Conservation (phyloP, 2,329 filamentous ascomycete species). For the Knoxdaviesia proteae region DNA sequence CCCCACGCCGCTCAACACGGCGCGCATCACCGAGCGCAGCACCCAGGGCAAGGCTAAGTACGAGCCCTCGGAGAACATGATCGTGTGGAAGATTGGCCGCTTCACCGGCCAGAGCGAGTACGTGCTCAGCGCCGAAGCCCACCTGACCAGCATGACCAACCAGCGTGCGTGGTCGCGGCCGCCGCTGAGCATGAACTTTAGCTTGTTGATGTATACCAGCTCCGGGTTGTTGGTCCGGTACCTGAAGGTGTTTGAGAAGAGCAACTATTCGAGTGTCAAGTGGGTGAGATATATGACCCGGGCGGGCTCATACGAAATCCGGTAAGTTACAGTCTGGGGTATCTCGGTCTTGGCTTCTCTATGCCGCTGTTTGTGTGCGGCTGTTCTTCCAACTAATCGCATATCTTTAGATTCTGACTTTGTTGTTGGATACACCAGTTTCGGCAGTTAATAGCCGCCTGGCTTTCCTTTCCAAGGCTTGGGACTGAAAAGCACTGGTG, state of each 20-base stretch:
- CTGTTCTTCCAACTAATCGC: too few species aligned
- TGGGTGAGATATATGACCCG: constrained; percentile 99
- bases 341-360: too few species aligned
- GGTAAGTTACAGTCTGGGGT: constrained; percentile 24
- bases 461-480: too few species aligned
- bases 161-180: constrained; percentile 94
- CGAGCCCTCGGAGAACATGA: constrained; percentile 92
- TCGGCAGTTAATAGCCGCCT: too few species aligned
- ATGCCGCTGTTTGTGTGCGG: too few species aligned
- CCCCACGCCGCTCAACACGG: constrained; percentile 90
- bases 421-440: too few species aligned
- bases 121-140: constrained; percentile 82
- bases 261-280: constrained; percentile 94
- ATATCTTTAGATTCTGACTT: too few species aligned
- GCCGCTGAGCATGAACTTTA: constrained; percentile 79
- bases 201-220: constrained; percentile 93
- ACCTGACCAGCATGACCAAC: constrained; percentile 89
- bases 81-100: constrained; percentile 97
- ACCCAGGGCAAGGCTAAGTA: constrained; percentile 97
- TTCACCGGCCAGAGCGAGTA: constrained; percentile 97
- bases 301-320: constrained; percentile 91
- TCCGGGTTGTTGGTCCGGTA: constrained; percentile 83
- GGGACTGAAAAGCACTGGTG: too few species aligned
- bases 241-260: constrained; percentile 98
- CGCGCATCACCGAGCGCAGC: constrained; percentile 77